Base-by-base conservation (phyloP, 805 yeast genomes). In the Wickerhamiella brachini region DNA sequence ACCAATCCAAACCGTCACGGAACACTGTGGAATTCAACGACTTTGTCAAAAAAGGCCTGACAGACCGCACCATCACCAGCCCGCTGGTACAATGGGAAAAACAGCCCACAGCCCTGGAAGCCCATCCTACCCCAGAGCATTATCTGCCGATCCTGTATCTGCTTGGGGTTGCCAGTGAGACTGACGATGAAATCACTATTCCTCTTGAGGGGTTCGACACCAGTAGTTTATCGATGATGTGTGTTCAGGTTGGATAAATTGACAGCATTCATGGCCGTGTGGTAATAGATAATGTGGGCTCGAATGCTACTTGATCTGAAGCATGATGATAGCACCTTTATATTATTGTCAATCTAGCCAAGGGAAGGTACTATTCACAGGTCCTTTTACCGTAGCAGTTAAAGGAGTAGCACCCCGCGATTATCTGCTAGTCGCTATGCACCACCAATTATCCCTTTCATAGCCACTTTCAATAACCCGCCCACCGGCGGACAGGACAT, bases 401-500 rank as follows among this genome's bases (percentile, higher is more conserved):
- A 18, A 5, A 5, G 44, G 13, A 4, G 34, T 15, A n/a, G n/a
- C n/a, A n/a, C n/a, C n/a, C n/a, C n/a, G n/a, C n/a, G n/a, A n/a
- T n/a, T n/a, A n/a, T n/a, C n/a, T n/a, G n/a, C n/a, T n/a, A n/a
- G 18, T 9, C 6, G 39, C 38, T 8, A 53, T 49, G 24, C 49
- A 47, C 85, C 95, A 90, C 97, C 97, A 93, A 61, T 90, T 90
- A 63, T 90, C 98, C 62, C 76, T 78, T 64, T 93, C 97, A 62
- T 90, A 93, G 0, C 98, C 98, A 44, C 76, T 69, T 24, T 75
- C 78, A 0, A 83, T 72, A 0, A 89, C 71, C 3, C 51, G 57
- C 1, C 82, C 89, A 1, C 95, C 95, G 0, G 96, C 95, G 23
- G 62, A 61, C 20, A 58, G 61, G 23, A 85, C 84, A 60, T 90